These are phyloP conservation scores for Thermothelomyces thermophilus DNA, from an alignment of 2,329 filamentous ascomycete genomes.

Conservation along the genomic window DNA sequence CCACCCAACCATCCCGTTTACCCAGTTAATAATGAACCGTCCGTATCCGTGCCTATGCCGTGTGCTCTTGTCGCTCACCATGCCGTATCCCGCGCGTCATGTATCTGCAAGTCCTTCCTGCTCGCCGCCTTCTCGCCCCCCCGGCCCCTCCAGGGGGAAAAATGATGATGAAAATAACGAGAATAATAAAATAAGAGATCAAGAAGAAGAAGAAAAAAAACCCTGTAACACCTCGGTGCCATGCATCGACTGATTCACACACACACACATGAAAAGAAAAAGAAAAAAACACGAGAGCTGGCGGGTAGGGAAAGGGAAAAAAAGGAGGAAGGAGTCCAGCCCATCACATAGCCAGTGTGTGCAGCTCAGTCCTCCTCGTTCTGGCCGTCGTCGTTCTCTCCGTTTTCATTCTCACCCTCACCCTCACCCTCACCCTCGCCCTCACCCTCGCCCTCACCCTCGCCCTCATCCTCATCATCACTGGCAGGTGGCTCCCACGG, in stretches of 20 bases:
- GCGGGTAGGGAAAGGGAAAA: too few species aligned
- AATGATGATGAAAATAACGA: not conserved
- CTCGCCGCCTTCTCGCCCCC: too few species aligned
- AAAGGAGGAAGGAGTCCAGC: not conserved
- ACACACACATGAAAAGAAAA: not conserved
- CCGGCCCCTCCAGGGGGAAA: too few species aligned
- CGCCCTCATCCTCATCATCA: constrained; percentile 52
- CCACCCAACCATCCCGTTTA: not conserved
- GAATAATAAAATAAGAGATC: not conserved
- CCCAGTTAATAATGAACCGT: not conserved
- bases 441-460: constrained; percentile 41
- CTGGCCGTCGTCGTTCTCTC: constrained; percentile 6
- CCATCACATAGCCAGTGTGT: not conserved
- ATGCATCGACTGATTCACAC: too few species aligned
- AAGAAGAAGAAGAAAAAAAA: not conserved
- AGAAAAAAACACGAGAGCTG: not conserved
- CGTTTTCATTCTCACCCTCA: too few species aligned
- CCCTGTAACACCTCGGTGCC: too few species aligned
- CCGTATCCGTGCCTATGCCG: not conserved
- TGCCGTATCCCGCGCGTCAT: not conserved
- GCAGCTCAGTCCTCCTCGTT: constrained; percentile 7
- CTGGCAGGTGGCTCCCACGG: constrained; percentile 65
- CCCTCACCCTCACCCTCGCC: constrained; percentile 3
- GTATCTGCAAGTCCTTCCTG: not conserved
- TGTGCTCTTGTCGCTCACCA: not conserved